A percentile compares a stretch with the other conserved stretches of the same genome.
Evolutionary conservation across 345 rosid genomes (phyloP).

Genomic region (Moringa oleifera): DNA sequence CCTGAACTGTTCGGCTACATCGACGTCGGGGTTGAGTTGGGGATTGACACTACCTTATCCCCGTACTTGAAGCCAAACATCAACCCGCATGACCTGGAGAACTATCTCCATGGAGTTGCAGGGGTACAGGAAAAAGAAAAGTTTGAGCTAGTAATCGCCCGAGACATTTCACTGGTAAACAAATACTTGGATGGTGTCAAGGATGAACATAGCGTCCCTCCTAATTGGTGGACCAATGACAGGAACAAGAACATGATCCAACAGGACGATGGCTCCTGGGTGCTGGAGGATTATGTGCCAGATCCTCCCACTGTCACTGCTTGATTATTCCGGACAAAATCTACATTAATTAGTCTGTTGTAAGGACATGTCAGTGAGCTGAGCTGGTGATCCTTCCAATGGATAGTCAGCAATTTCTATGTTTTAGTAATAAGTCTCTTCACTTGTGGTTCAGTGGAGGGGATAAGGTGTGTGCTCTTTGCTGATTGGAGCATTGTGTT

Average conservation of each 20-base stretch:
- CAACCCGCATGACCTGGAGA: constrained; percentile 8
- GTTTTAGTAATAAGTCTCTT: no score
- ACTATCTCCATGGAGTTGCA: constrained; percentile 22
- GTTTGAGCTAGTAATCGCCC: constrained; percentile 7
- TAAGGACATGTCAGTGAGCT: no score
- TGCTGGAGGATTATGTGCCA: constrained; percentile 13
- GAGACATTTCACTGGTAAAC: constrained; percentile 8
- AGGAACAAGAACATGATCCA: constrained; percentile 15
- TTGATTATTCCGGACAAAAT: no score
- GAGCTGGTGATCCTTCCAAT: no score
- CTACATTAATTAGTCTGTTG: no score
- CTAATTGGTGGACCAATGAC: constrained; percentile 8
- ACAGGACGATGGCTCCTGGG: constrained; percentile 7
- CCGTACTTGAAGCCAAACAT: neutral
- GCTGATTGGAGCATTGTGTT: no score
- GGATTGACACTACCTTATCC: constrained; percentile 11
- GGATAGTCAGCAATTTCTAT: no score
- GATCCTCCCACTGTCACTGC: neutral
- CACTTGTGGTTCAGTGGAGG: no score
- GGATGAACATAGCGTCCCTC: constrained; percentile 1
- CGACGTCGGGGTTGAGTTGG: constrained; percentile 16
- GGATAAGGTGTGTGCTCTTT: no score
- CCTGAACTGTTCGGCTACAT: neutral
- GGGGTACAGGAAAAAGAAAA: constrained; percentile 9
- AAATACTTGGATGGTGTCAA: constrained; percentile 3